Conservation (phyloP, 164 flowering plant species). For the Macadamia integrifolia region DNA sequence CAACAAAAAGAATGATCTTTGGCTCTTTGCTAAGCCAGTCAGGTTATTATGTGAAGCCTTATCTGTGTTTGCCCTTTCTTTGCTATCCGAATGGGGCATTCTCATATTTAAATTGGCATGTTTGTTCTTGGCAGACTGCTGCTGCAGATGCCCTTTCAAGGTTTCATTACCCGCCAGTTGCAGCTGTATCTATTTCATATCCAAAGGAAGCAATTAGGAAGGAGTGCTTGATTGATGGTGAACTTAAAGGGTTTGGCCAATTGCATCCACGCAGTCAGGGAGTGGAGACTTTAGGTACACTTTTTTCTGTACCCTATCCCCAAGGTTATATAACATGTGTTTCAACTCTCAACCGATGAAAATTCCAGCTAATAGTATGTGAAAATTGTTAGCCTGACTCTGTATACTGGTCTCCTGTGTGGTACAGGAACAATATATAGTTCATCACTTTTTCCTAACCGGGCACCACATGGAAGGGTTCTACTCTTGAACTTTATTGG, state of each 20-base stretch:
- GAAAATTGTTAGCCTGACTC: background rate
- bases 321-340: background rate
- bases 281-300: slow-evolving; percentile 82
- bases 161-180: slow-evolving; percentile 92
- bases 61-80: background rate
- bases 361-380: background rate
- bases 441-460: slow-evolving; percentile 89
- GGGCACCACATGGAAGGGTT: slow-evolving; percentile 86
- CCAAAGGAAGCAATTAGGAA: slow-evolving; percentile 71
- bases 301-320: background rate
- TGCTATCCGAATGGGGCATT: background rate
- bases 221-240: slow-evolving; percentile 82
- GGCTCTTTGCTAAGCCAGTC: background rate
- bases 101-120: background rate
- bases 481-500: slow-evolving; percentile 90
- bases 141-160: slow-evolving; percentile 85
- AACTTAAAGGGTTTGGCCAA: slow-evolving; percentile 95
- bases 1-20: too few relatives aligned
- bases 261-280: slow-evolving; percentile 98
- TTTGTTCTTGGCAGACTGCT: slow-evolving; percentile 40
- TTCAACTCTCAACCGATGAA: too few relatives aligned
- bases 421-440: slow-evolving; percentile 89
- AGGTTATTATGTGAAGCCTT: background rate
- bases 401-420: background rate
- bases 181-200: slow-evolving; percentile 85